A percentile compares a stretch with the other conserved stretches of the same genome.
Conservation (phyloP, 2,329 filamentous ascomycete species). For the Colletotrichum sp. region DNA sequence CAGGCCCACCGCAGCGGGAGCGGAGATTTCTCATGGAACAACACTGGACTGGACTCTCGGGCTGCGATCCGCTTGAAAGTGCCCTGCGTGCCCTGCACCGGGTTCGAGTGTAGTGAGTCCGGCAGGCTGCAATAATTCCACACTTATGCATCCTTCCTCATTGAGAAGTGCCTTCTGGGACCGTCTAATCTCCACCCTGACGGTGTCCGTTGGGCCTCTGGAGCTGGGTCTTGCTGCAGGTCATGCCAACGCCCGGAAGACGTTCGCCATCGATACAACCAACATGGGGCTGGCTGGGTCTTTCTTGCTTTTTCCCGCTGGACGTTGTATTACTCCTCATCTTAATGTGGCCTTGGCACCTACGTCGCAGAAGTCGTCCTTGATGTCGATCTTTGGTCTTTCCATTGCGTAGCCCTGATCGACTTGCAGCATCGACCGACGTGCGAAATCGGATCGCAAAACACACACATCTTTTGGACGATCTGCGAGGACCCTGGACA, state of each 20-base stretch:
- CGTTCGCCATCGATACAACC: not conserved
- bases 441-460: not conserved
- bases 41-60: not conserved
- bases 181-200: not conserved
- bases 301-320: not conserved
- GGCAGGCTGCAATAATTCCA: not conserved
- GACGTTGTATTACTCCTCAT: not conserved
- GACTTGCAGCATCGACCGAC: not conserved
- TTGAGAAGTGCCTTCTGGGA: not conserved
- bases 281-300: not conserved
- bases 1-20: slow-evolving; percentile 11
- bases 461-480: not conserved
- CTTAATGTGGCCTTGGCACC: not conserved
- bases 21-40: slow-evolving; percentile 2
- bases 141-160: not conserved
- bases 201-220: not conserved
- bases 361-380: not conserved
- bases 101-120: not conserved
- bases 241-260: not conserved
- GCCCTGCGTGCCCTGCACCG: not conserved
- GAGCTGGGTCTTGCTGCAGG: slow-evolving; percentile 1
- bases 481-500: not conserved
- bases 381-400: not conserved
- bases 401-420: not conserved
- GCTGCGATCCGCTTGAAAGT: not conserved